phyloP scores from a whole-genome alignment of 129 eudicot species.

The Logfia minima region DNA sequence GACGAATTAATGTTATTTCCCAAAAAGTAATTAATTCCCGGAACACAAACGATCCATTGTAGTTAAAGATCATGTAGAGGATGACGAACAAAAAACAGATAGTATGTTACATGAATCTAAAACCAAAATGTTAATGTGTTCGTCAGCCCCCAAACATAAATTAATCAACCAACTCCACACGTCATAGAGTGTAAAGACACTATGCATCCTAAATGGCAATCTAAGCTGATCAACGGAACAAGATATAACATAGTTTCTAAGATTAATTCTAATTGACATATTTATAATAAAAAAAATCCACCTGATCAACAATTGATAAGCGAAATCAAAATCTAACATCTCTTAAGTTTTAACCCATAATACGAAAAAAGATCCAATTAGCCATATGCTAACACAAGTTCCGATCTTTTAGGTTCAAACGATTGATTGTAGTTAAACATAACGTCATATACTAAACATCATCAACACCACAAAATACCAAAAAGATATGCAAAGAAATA shows the following conservation, averaged over 20 bases:
- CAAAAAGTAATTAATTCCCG: neutral
- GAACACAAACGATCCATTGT: neutral
- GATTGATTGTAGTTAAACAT: neutral
- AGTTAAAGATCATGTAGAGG: neutral
- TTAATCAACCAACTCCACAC: neutral
- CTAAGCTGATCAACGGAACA: neutral
- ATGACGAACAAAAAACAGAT: neutral
- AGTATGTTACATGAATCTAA: neutral
- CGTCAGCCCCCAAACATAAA: neutral
- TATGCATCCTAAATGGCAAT: neutral
- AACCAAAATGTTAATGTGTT: neutral
- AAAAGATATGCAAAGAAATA: neutral
- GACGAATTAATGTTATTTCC: neutral
- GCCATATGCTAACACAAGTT: conserved; percentile 13
- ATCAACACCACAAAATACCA: neutral
- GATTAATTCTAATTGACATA: neutral
- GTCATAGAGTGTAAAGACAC: neutral
- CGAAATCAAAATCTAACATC: conserved; percentile 7
- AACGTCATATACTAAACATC: neutral
- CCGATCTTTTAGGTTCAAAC: neutral
- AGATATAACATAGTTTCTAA: conserved; percentile 1
- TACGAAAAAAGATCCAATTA: conserved; percentile 9
- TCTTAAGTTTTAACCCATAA: conserved; percentile 12
- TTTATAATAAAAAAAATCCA: neutral
- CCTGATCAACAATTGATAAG: neutral